phyloP scores from a whole-genome alignment of 306 rosid species.

The Corylus heterophylla region DNA sequence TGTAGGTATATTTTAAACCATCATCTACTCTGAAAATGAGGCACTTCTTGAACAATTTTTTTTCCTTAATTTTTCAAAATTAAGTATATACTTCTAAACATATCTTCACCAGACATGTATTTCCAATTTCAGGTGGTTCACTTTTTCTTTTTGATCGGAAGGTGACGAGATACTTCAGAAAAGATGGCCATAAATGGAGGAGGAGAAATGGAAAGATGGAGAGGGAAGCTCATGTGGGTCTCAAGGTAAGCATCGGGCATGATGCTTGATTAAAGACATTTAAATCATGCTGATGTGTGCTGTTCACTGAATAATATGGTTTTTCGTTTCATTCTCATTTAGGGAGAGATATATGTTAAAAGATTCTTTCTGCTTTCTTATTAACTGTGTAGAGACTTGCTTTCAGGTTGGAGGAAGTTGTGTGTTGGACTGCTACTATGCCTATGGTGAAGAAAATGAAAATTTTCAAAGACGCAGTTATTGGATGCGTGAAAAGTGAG shows the following conservation, averaged over 20 bases:
- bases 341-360: constrained; percentile 14
- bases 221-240: constrained; percentile 93
- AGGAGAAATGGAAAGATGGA: constrained; percentile 93
- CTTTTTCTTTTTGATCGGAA: constrained; percentile 89
- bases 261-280: background rate
- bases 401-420: constrained; percentile 78
- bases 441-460: constrained; percentile 86
- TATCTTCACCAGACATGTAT: constrained; percentile 30
- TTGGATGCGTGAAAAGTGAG: constrained; percentile 95
- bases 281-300: background rate
- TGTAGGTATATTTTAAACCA: constrained; percentile 1
- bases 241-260: constrained; percentile 56
- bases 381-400: constrained; percentile 22
- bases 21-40: background rate
- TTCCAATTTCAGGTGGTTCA: constrained; percentile 72
- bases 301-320: constrained; percentile 3
- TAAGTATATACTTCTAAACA: constrained; percentile 1
- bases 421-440: constrained; percentile 85
- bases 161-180: constrained; percentile 84
- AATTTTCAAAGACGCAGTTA: constrained; percentile 84
- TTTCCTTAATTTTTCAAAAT: background rate
- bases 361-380: constrained; percentile 11
- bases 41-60: background rate
- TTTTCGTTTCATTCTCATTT: constrained; percentile 17
- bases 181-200: constrained; percentile 94